Evolutionary conservation across 345 rosid species (phyloP).

Genomic region (Aquilaria yunnanensis): DNA sequence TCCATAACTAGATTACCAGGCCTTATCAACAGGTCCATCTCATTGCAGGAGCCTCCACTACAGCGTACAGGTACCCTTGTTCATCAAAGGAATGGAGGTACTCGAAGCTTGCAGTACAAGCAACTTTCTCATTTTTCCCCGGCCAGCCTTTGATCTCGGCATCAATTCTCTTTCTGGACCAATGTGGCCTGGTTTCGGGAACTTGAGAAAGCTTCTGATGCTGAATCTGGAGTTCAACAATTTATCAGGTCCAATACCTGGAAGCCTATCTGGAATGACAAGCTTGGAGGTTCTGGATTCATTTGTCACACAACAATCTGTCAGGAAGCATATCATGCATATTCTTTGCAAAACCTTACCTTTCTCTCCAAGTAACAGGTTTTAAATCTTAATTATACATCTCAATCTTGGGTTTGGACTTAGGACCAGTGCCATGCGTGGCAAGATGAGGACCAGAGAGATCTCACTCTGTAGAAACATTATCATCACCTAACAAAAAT

Average conservation of each 20-base stretch:
- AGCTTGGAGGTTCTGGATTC: slow-evolving; percentile 7
- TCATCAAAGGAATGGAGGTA: not conserved
- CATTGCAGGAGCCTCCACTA: not conserved
- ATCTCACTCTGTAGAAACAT: too few species aligned
- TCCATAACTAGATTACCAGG: slow-evolving; percentile 16
- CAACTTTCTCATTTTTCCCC: slow-evolving; percentile 12
- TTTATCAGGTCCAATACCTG: slow-evolving; percentile 9
- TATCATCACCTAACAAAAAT: too few species aligned
- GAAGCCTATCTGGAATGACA: slow-evolving; percentile 8
- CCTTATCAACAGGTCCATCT: slow-evolving; percentile 1
- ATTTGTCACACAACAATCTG: slow-evolving; percentile 11
- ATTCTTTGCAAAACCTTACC: slow-evolving; percentile 12
- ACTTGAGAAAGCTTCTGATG: slow-evolving; percentile 12
- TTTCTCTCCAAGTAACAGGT: slow-evolving; percentile 6
- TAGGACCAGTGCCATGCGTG: too few species aligned
- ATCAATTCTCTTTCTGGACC: slow-evolving; percentile 18
- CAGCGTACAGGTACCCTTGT: slow-evolving; percentile 4
- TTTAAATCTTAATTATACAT: too few species aligned
- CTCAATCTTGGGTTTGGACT: too few species aligned
- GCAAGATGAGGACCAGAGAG: too few species aligned
- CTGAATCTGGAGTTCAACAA: slow-evolving; percentile 7
- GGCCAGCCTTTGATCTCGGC: slow-evolving; percentile 22
- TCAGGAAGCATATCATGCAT: slow-evolving; percentile 10
- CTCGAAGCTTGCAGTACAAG: slow-evolving; percentile 12
- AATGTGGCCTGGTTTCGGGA: slow-evolving; percentile 11